phyloP scores from a whole-genome alignment of 2,329 filamentous ascomycete genomes.

The Ophiostoma sp. region DNA sequence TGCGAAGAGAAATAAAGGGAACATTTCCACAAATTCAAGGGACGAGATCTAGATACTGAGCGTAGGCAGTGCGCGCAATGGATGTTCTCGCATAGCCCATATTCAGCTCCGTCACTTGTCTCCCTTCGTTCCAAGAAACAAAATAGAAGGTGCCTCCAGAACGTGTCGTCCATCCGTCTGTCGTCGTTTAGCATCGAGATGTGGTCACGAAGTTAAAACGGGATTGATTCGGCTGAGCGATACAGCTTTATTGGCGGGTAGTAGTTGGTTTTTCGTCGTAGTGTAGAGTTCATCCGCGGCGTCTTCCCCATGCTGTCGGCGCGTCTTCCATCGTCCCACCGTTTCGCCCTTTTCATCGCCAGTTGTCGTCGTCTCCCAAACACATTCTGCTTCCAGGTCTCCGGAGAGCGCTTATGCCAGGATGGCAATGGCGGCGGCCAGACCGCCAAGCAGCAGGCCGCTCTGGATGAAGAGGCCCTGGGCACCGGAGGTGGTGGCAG shows the following conservation, averaged over 20 bases:
- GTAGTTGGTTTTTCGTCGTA: background rate
- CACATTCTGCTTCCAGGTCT: background rate
- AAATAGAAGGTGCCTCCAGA: conserved; percentile 17
- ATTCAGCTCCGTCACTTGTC: background rate
- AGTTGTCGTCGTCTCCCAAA: conserved; percentile 21
- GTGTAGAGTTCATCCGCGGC: background rate
- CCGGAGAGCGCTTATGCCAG: conserved; percentile 38
- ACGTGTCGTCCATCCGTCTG: background rate
- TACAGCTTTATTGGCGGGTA: background rate
- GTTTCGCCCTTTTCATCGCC: background rate
- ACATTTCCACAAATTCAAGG: background rate
- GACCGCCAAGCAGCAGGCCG: conserved; percentile 43
- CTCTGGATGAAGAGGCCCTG: conserved; percentile 42
- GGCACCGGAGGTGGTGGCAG: conserved; percentile 34
- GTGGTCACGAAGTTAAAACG: background rate
- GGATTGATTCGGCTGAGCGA: background rate
- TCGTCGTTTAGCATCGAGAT: background rate
- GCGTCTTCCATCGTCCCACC: background rate
- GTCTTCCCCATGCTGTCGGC: background rate
- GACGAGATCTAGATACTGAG: background rate
- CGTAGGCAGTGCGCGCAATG: background rate
- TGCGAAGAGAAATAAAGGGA: background rate
- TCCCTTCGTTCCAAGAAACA: background rate
- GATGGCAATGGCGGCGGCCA: conserved; percentile 44
- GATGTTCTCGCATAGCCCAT: background rate